Conservation (phyloP, 257 asterid species). For the Fraxinus quadrangulata region DNA sequence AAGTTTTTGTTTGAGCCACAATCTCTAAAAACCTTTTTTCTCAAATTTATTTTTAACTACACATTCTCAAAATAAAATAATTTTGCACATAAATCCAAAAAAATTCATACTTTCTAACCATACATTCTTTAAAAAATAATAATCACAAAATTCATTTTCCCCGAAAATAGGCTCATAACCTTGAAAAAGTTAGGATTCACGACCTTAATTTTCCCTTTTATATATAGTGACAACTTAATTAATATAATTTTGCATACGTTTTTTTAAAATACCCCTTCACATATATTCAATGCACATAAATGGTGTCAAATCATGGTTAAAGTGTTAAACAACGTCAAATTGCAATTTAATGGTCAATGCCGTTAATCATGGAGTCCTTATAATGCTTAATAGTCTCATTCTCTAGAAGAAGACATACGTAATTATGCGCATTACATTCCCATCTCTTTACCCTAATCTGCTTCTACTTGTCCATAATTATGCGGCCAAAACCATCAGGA, state of each 20-base stretch:
- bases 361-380: not conserved
- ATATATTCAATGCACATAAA: not conserved
- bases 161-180: no score
- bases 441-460: no score
- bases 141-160: no score
- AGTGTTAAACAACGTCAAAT: not conserved
- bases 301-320: constrained; percentile 1
- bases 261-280: not conserved
- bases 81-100: no score
- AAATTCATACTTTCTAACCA: no score
- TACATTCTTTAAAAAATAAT: no score
- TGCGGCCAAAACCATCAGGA: not conserved
- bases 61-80: no score
- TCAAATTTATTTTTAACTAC: no score
- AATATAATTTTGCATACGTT: not conserved
- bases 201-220: not conserved
- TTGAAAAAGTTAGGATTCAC: not conserved
- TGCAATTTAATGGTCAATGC: not conserved
- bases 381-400: not conserved
- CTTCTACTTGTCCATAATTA: not conserved
- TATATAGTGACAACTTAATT: not conserved
- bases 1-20: no score
- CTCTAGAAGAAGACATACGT: not conserved
- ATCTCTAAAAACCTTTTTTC: no score
- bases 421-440: not conserved